A percentile compares a stretch with the other conserved stretches of the same genome.
Evolutionary conservation across 352 stramenopile species (phyloP).

Genomic region (Phytophthora pseudosyringae): DNA sequence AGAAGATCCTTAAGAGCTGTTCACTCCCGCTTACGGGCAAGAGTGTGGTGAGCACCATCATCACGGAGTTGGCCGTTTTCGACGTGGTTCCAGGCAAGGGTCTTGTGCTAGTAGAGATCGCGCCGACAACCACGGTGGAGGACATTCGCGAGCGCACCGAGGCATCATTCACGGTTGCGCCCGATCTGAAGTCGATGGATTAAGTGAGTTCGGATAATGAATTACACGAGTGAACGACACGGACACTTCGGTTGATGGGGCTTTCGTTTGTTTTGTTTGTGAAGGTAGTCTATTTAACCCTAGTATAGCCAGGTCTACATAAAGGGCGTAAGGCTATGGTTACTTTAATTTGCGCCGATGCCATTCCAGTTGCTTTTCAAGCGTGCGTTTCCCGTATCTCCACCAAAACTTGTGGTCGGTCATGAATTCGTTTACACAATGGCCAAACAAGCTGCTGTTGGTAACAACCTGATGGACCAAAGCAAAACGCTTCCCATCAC

Average conservation of each 20-base stretch:
- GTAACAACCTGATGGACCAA: conserved; percentile 1
- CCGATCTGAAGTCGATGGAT: conserved; percentile 71
- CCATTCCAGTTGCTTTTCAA: not conserved
- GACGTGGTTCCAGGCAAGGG: conserved; percentile 64
- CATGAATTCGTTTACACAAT: not conserved
- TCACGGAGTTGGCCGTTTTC: conserved; percentile 93
- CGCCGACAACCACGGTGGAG: conserved; percentile 81
- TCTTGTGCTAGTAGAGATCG: conserved; percentile 92
- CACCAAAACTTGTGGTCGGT: not conserved
- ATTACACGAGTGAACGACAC: conserved; percentile 1
- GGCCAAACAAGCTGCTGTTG: not conserved
- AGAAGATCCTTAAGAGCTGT: conserved; percentile 96
- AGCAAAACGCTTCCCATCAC: not conserved
- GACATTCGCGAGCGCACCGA: conserved; percentile 83
- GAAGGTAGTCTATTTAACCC: no score
- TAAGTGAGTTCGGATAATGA: conserved; percentile 13
- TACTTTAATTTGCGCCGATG: not conserved
- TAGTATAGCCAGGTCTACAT: not conserved
- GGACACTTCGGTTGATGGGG: conserved; percentile 6
- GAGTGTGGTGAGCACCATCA: conserved; percentile 93
- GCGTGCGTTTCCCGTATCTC: not conserved
- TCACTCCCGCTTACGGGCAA: conserved; percentile 95
- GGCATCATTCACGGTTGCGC: conserved; percentile 73
- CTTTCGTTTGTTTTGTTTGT: not conserved
- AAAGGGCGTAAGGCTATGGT: not conserved